Conservation (phyloP, 495 filamentous ascomycete species). For the Aspergillus biplanus region DNA sequence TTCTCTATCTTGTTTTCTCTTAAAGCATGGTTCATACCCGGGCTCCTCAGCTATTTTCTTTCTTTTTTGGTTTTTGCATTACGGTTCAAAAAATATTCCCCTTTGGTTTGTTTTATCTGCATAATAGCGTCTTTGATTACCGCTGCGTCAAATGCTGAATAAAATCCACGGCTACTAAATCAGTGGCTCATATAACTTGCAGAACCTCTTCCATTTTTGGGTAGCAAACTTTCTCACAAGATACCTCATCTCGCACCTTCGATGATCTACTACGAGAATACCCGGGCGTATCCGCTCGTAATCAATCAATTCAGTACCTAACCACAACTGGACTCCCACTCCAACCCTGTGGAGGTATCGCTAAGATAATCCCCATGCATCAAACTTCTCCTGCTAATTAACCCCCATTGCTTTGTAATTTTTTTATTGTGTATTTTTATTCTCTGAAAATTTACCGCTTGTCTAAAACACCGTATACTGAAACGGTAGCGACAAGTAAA, state of each 20-base stretch:
- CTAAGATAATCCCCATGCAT: constrained; percentile 3
- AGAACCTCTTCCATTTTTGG: too few species aligned
- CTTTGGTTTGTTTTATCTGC: not conserved
- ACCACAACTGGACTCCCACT: constrained; percentile 2
- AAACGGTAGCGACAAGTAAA: constrained; percentile 5
- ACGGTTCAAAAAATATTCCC: not conserved
- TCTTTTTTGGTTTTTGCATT: not conserved
- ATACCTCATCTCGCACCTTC: too few species aligned
- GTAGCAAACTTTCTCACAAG: too few species aligned
- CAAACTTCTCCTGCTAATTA: not conserved
- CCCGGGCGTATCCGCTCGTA: too few species aligned
- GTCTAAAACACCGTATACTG: constrained; percentile 2
- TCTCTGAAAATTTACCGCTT: constrained; percentile 10
- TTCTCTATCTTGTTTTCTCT: not conserved
- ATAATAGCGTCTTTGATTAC: not conserved
- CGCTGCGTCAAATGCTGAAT: not conserved
- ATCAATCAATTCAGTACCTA: not conserved
- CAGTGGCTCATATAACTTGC: not conserved
- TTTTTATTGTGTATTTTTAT: constrained; percentile 8
- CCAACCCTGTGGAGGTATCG: constrained; percentile 11
- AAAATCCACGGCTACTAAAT: not conserved
- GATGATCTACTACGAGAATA: too few species aligned
- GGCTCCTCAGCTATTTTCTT: not conserved
- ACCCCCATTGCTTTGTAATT: constrained; percentile 2
- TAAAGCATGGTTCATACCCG: not conserved